Conservation (phyloP, 2,329 filamentous ascomycete species). For the Venturia oleaginea region DNA sequence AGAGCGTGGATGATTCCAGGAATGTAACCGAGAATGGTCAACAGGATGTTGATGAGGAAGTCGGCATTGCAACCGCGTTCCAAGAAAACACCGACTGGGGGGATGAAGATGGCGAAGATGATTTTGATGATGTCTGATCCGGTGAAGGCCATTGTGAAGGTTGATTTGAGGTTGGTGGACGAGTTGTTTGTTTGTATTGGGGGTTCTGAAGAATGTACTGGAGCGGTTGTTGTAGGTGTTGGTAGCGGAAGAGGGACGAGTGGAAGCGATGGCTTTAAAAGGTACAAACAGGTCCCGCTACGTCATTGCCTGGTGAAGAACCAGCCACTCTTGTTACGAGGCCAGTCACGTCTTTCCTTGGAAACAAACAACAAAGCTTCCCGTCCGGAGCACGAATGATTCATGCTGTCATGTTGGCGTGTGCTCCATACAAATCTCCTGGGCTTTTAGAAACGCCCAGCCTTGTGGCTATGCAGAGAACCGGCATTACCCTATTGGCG, state of each 20-base stretch:
- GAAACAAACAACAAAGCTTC: not conserved
- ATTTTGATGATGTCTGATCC: slow-evolving; percentile 67
- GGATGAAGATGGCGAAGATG: slow-evolving; percentile 82
- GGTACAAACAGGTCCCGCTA: not conserved
- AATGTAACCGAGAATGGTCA: slow-evolving; percentile 65
- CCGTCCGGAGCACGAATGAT: not conserved
- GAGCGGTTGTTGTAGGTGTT: not conserved
- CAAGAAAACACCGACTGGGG: slow-evolving; percentile 86
- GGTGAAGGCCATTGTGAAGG: slow-evolving; percentile 49
- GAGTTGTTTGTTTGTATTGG: not conserved
- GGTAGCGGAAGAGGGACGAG: not conserved
- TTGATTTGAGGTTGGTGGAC: slow-evolving; percentile 15
- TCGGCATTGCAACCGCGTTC: slow-evolving; percentile 84
- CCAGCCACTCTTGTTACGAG: not conserved
- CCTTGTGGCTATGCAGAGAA: not conserved
- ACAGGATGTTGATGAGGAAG: slow-evolving; percentile 61
- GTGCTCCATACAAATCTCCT: not conserved
- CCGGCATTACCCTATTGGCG: not conserved
- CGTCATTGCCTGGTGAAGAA: not conserved
- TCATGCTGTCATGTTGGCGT: not conserved
- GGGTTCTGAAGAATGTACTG: not conserved
- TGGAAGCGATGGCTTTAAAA: not conserved
- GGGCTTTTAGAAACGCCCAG: not conserved
- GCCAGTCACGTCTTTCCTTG: not conserved
- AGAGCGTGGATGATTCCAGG: slow-evolving; percentile 87